Evolutionary conservation across 2,329 filamentous ascomycete species (phyloP).

Genomic region (Aspergillus hortae): DNA sequence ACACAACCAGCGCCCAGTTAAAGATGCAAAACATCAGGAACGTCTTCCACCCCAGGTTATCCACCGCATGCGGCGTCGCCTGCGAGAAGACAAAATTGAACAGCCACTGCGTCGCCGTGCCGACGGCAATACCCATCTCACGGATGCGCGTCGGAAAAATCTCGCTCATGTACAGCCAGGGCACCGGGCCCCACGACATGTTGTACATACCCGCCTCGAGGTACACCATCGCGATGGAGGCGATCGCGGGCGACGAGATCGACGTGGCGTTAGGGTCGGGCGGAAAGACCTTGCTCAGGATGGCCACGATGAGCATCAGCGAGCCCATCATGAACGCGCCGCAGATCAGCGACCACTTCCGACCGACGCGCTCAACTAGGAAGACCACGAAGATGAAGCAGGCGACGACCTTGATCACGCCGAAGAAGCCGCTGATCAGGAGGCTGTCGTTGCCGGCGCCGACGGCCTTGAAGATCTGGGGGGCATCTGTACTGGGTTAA

Average conservation of each 20-base stretch:
- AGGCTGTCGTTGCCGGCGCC: constrained; percentile 45
- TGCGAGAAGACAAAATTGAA: constrained; percentile 44
- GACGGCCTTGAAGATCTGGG: constrained; percentile 51
- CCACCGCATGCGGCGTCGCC: constrained; percentile 39
- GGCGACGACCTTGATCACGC: constrained; percentile 49
- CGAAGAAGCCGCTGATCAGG: constrained; percentile 50
- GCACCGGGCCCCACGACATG: constrained; percentile 34
- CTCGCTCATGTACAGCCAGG: constrained; percentile 35
- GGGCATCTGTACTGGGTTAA: constrained; percentile 29
- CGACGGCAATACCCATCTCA: constrained; percentile 36
- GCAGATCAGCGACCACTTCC: constrained; percentile 46
- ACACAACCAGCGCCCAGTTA: constrained; percentile 30
- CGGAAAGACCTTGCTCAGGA: constrained; percentile 44
- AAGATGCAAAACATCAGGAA: constrained; percentile 41
- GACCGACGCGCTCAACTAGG: constrained; percentile 50
- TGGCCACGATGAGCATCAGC: constrained; percentile 51
- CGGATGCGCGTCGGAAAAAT: constrained; percentile 40
- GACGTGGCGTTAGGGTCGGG: constrained; percentile 31
- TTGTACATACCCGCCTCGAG: constrained; percentile 29
- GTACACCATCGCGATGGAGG: constrained; percentile 49
- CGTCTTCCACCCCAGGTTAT: constrained; percentile 37
- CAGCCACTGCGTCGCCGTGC: constrained; percentile 36
- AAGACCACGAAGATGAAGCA: constrained; percentile 48
- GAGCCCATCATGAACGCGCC: constrained; percentile 49
- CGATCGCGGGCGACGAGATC: constrained; percentile 34